A percentile compares a stretch with the other conserved stretches of the same genome.
Evolutionary conservation across 129 eudicot species (phyloP).

Genomic region (Arctium minus): DNA sequence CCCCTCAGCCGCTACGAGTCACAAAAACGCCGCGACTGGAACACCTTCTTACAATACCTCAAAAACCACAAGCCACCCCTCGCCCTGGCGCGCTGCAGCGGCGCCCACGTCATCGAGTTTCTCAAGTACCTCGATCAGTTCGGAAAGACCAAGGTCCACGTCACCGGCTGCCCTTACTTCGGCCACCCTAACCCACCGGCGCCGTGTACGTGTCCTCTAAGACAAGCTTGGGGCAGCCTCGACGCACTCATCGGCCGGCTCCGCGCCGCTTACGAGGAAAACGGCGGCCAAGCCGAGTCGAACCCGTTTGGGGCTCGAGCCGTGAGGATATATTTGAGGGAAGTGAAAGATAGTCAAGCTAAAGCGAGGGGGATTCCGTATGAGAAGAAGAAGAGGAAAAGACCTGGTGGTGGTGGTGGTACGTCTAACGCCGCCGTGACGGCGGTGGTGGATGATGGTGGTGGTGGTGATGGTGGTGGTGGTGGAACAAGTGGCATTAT

Average conservation of each 20-base stretch:
- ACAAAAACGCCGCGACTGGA: slow-evolving; percentile 77
- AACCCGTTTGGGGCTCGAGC: slow-evolving; percentile 75
- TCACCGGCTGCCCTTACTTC: slow-evolving; percentile 54
- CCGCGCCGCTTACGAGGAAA: slow-evolving; percentile 68
- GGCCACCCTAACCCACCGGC: slow-evolving; percentile 74
- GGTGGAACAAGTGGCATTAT: slow-evolving; percentile 28
- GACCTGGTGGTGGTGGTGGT: slow-evolving; percentile 32
- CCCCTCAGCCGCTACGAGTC: slow-evolving; percentile 63
- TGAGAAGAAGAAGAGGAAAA: slow-evolving; percentile 74
- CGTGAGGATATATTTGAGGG: slow-evolving; percentile 66
- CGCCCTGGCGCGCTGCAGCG: slow-evolving; percentile 61
- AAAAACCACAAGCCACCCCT: slow-evolving; percentile 70
- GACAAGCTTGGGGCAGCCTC: slow-evolving; percentile 80
- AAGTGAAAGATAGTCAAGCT: slow-evolving; percentile 68
- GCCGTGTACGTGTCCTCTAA: slow-evolving; percentile 57
- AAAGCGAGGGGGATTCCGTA: slow-evolving; percentile 74
- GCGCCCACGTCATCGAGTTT: slow-evolving; percentile 79
- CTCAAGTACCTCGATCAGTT: slow-evolving; percentile 72
- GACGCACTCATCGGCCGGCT: slow-evolving; percentile 75
- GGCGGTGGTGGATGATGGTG: background rate
- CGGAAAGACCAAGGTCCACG: slow-evolving; percentile 74
- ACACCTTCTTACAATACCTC: slow-evolving; percentile 58
- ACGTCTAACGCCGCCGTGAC: background rate
- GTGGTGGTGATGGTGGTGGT: slow-evolving; percentile 12
- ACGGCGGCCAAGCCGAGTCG: slow-evolving; percentile 70